Evolutionary conservation across 139 green algal genomes (phyloP).

Genomic region (Tetraselmis striata): DNA sequence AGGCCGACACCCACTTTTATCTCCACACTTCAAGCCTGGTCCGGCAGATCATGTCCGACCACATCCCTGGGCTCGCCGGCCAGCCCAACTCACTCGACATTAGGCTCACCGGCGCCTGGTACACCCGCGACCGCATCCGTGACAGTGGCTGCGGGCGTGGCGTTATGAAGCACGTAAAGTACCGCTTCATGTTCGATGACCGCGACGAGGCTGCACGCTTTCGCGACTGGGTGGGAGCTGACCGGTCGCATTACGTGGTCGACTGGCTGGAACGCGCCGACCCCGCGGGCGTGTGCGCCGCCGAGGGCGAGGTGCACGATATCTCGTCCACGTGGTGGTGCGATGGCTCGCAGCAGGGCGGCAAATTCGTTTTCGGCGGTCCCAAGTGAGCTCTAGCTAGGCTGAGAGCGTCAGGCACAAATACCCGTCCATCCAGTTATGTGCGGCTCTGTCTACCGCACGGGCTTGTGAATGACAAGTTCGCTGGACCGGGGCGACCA

Average conservation of each 20-base stretch:
- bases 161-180: neutral
- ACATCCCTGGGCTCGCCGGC: neutral
- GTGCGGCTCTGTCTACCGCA: no score
- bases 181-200: neutral
- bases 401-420: no score
- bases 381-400: no score
- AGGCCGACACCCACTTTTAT: neutral
- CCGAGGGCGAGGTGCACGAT: neutral
- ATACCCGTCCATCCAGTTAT: no score
- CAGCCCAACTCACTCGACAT: neutral
- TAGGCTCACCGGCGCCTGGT: neutral
- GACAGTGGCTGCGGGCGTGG: neutral
- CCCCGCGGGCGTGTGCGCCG: neutral
- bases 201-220: neutral
- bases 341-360: neutral
- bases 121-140: neutral
- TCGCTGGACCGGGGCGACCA: no score
- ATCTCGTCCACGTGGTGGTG: neutral
- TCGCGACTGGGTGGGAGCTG: neutral
- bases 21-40: neutral
- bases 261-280: neutral
- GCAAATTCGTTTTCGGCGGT: neutral
- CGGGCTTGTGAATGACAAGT: no score
- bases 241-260: neutral
- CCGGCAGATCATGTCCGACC: neutral